Conservation (phyloP, 768 basidiomycete genomes). For the Pholiota conissans region DNA sequence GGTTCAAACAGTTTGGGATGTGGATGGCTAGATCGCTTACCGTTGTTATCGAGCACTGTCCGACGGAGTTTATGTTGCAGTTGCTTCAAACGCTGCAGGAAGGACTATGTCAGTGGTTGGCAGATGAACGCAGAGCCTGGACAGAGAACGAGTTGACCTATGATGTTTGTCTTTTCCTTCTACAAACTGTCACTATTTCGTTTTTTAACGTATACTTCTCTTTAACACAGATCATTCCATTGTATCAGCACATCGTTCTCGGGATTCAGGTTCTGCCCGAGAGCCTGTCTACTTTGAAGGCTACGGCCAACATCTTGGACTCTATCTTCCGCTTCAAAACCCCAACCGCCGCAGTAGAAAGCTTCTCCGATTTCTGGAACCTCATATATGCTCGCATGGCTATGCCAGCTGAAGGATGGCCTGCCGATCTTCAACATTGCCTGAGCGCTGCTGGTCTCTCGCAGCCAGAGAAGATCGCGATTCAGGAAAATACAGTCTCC, state of each 20-base stretch:
- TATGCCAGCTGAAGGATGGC: slow-evolving; percentile 55
- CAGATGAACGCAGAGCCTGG: slow-evolving; percentile 55
- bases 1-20: slow-evolving; percentile 50
- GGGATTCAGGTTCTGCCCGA: slow-evolving; percentile 48
- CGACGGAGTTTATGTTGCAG: slow-evolving; percentile 41
- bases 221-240: slow-evolving; percentile 49
- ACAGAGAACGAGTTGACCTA: slow-evolving; percentile 53
- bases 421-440: slow-evolving; percentile 32
- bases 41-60: slow-evolving; percentile 55
- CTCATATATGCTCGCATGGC: slow-evolving; percentile 39
- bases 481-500: neutral
- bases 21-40: slow-evolving; percentile 66
- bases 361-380: slow-evolving; percentile 67
- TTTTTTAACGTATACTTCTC: neutral
- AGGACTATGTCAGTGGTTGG: slow-evolving; percentile 60
- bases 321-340: slow-evolving; percentile 59
- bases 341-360: slow-evolving; percentile 44
- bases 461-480: neutral
- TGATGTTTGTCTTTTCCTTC: slow-evolving; percentile 42
- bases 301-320: slow-evolving; percentile 50
- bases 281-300: slow-evolving; percentile 39
- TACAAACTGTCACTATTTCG: no score
- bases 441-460: slow-evolving; percentile 19
- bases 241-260: slow-evolving; percentile 63
- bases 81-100: slow-evolving; percentile 54